Evolutionary conservation across 352 stramenopile species (phyloP).

Genomic region (Blastocystis sp.): DNA sequence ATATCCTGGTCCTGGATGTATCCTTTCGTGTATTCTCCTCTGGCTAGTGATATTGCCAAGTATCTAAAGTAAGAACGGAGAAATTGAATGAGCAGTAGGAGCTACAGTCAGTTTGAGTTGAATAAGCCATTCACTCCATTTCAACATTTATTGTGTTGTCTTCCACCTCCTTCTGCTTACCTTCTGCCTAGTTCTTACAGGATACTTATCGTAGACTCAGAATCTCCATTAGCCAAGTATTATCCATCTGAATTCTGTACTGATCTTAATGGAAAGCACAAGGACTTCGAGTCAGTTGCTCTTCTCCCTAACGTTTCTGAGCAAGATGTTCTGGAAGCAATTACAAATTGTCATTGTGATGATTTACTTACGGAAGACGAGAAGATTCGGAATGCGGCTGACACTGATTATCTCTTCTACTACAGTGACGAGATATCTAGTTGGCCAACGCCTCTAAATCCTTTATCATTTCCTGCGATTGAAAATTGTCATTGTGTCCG

Average conservation of each 20-base stretch:
- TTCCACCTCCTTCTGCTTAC: conserved; percentile 85
- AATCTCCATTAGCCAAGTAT: conserved; percentile 89
- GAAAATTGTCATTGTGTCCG: background rate
- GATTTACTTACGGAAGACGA: conserved; percentile 64
- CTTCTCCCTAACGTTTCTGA: conserved; percentile 97
- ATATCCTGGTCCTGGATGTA: conserved; percentile 96
- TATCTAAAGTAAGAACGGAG: conserved; percentile 65
- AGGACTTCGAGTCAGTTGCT: conserved; percentile 96
- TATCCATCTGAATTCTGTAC: conserved; percentile 83
- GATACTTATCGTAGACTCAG: conserved; percentile 83
- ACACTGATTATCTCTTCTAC: conserved; percentile 61
- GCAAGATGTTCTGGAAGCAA: conserved; percentile 77
- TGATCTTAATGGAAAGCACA: conserved; percentile 93
- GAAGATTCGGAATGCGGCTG: conserved; percentile 60
- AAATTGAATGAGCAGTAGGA: conserved; percentile 67
- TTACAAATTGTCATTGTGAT: conserved; percentile 16
- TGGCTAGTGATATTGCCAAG: conserved; percentile 91
- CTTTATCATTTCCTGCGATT: background rate
- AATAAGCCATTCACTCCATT: conserved; percentile 85
- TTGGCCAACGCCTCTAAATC: background rate
- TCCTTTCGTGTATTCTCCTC: conserved; percentile 95
- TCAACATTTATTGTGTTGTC: conserved; percentile 91
- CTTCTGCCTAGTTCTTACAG: conserved; percentile 84
- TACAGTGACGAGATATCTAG: background rate
- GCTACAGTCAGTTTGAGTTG: conserved; percentile 74